A percentile compares a stretch with the other conserved stretches of the same genome.
These are phyloP conservation scores for Trichosporon sp. DNA, from an alignment of 1,284 basidiomycete species.

Conservation along the genomic window DNA sequence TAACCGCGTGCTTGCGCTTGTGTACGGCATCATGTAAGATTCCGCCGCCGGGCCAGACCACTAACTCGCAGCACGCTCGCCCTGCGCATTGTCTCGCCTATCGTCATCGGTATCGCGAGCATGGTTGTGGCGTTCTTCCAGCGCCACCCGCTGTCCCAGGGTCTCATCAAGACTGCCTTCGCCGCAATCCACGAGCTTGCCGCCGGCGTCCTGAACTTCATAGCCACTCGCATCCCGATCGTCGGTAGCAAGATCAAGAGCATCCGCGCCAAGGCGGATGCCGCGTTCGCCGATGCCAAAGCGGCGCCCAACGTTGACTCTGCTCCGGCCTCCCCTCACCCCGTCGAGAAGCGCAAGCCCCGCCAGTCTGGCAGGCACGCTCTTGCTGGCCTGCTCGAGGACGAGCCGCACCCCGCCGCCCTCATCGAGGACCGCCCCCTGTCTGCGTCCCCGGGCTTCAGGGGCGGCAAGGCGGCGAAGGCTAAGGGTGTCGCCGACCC, in stretches of 20 bases:
- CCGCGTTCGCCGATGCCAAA: background rate
- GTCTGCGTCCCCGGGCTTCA: background rate
- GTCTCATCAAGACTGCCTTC: constrained; percentile 29
- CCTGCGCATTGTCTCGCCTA: constrained; percentile 27
- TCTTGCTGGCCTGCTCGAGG: background rate
- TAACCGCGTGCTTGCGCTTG: constrained; percentile 20
- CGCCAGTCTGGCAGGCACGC: constrained; percentile 9
- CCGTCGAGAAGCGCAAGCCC: constrained; percentile 16
- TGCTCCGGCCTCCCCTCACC: background rate
- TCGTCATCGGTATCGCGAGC: constrained; percentile 36
- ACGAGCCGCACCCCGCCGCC: background rate
- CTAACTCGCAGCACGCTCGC: constrained; percentile 20
- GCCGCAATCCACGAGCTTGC: constrained; percentile 36
- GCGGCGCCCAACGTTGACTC: constrained; percentile 15
- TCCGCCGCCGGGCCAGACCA: background rate
- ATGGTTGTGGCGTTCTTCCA: constrained; percentile 38
- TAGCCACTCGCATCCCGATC: background rate
- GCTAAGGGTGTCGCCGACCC: constrained; percentile 10
- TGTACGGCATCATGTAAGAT: constrained; percentile 36
- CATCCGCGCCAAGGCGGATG: constrained; percentile 9
- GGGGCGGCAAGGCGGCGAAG: constrained; percentile 10
- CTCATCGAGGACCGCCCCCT: background rate
- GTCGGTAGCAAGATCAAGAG: constrained; percentile 9
- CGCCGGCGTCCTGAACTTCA: constrained; percentile 9
- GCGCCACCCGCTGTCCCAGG: constrained; percentile 39